Evolutionary conservation across 2,329 filamentous ascomycete species (phyloP), one percentile per base, ranked within the genome.

Genomic region (Penicillium sp.): DNA sequence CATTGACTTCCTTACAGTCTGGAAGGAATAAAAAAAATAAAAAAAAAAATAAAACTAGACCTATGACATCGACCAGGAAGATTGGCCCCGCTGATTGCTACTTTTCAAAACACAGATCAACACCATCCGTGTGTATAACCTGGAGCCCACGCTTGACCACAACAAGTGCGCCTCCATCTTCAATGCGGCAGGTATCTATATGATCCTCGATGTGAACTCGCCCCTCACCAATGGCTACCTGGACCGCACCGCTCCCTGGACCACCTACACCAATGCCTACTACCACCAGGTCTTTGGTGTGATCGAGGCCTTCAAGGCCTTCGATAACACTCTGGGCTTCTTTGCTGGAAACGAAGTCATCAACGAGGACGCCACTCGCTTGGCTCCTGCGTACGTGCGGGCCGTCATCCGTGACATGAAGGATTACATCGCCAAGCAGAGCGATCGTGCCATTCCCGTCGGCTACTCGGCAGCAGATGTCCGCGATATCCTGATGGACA

Each of bases 331-430:
- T 2, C 71, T 85, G 26, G 83, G 76, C 35, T 85, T 85, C 73
- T 84, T 86, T 64, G 74, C 79, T 27, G 83, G 80, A 33, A 86
- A 86, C 61, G 83, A 85, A 65, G 78, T 85, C 43, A 84, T 85
- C 70, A 83, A 84, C 58, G 77, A 84, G 60, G 63, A 80, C 9
- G 80, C 76, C 41, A 70, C 72, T 28, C 62, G 76, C 53, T 61
- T 69, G 43, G 79, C 77, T 44, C 81, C 81, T 12, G 74, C 73
- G 39, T 82, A 84, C 64, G 77, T 84, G 53, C 69, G 78, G 47
- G 82, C 83, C 38, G 77, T 85, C 48, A 77, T 82, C 59, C 78
- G 83, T 57, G 83, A 86, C 55, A 72, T 86, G 66, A 85, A 85
- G 68, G 76, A 82, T 51, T 86, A 85, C 67, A 85, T 85, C 61